Conservation (phyloP, 1,139 yeast genomes). For the Suhomyces anneliseae region DNA sequence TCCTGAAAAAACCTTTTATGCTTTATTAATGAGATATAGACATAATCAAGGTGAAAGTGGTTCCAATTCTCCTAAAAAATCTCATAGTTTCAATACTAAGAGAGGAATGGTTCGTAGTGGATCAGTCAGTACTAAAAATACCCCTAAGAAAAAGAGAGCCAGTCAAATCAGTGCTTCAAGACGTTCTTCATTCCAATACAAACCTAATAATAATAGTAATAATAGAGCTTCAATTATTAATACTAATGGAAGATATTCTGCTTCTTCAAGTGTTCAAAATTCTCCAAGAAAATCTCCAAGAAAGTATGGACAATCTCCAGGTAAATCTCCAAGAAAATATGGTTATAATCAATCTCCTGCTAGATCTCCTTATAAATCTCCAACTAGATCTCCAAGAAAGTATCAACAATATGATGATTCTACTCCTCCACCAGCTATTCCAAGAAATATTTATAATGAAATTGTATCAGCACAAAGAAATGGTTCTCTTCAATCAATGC, state of each 20-base stretch:
- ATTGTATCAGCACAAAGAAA: slow-evolving; percentile 42
- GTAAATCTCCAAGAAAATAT: slow-evolving; percentile 17
- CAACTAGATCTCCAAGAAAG: slow-evolving; percentile 19
- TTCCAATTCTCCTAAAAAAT: slow-evolving; percentile 18
- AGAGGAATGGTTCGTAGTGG: slow-evolving; percentile 24
- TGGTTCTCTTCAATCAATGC: slow-evolving; percentile 30
- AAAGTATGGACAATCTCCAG: slow-evolving; percentile 20
- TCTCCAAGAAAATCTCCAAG: slow-evolving; percentile 31
- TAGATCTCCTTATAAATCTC: slow-evolving; percentile 15
- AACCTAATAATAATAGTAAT: slow-evolving; percentile 13
- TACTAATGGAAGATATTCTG: slow-evolving; percentile 24
- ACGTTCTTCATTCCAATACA: slow-evolving; percentile 22
- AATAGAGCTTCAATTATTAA: slow-evolving; percentile 24
- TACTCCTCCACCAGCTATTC: slow-evolving; percentile 35
- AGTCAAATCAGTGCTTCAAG: slow-evolving; percentile 19
- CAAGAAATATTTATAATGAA: slow-evolving; percentile 49
- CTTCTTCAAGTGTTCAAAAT: slow-evolving; percentile 36
- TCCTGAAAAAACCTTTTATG: slow-evolving; percentile 76
- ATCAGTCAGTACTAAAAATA: slow-evolving; percentile 14
- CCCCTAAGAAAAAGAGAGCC: slow-evolving; percentile 19
- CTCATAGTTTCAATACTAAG: slow-evolving; percentile 20
- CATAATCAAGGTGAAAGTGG: slow-evolving; percentile 38
- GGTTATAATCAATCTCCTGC: slow-evolving; percentile 21
- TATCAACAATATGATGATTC: slow-evolving; percentile 24
- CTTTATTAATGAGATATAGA: slow-evolving; percentile 57